Percentiles rank a stretch among this genome's conserved stretches.
Conservation (phyloP, 2,329 filamentous ascomycete genomes). For the Diaporthe vaccinii region DNA sequence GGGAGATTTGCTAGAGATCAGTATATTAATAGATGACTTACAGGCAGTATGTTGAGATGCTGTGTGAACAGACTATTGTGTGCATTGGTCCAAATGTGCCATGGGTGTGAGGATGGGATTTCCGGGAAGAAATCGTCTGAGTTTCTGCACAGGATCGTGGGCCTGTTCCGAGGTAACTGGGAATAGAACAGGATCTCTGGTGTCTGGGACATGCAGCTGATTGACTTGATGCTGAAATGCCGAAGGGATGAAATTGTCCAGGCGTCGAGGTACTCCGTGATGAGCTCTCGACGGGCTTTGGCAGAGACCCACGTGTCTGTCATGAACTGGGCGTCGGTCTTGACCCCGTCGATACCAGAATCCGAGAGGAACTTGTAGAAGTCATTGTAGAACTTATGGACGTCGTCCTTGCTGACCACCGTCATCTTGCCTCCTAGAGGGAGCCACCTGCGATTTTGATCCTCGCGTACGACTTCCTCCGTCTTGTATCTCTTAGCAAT, state of each 20-base stretch:
- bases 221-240: constrained; percentile 82
- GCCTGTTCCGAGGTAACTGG: constrained; percentile 82
- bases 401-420: constrained; percentile 80
- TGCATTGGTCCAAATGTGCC: constrained; percentile 96
- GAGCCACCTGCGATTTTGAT: constrained; percentile 60
- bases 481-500: constrained; percentile 87
- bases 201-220: constrained; percentile 95
- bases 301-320: constrained; percentile 81
- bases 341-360: constrained; percentile 86
- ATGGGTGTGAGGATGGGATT: constrained; percentile 83
- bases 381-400: constrained; percentile 85
- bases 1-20: not conserved
- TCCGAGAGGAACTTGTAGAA: constrained; percentile 87
- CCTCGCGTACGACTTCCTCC: constrained; percentile 66
- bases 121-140: constrained; percentile 94
- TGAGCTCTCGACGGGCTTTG: constrained; percentile 78
- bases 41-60: constrained; percentile 85
- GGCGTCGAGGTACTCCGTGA: constrained; percentile 83
- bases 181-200: constrained; percentile 90
- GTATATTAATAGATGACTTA: not conserved
- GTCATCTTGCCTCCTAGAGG: constrained; percentile 75
- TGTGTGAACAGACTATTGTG: constrained; percentile 88
- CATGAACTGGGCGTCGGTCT: constrained; percentile 94
- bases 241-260: constrained; percentile 85
- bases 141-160: constrained; percentile 83